phyloP scores from a whole-genome alignment of 768 basidiomycete species.

The Gloeophyllum trabeum region DNA sequence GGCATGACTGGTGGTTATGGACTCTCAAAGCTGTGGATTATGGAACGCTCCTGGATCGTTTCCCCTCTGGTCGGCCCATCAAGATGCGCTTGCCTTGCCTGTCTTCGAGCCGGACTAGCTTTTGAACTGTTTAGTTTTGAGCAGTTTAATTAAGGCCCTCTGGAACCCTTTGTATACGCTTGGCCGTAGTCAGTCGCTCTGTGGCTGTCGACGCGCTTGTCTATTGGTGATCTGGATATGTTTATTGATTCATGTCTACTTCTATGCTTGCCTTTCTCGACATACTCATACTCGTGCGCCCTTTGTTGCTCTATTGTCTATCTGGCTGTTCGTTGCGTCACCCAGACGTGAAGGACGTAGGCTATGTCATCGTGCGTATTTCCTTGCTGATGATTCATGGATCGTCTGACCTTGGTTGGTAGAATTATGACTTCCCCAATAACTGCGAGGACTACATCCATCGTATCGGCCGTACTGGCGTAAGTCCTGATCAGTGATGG shows the following conservation, averaged over 20 bases:
- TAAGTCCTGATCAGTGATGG: conserved; percentile 20
- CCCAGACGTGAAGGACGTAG: conserved; percentile 97
- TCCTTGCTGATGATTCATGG: conserved; percentile 5
- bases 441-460: conserved; percentile 98
- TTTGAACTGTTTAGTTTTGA: conserved; percentile 21
- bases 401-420: conserved; percentile 3
- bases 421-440: conserved; percentile 98
- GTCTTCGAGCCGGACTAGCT: conserved; percentile 21
- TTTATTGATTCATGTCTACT: conserved; percentile 31
- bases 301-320: conserved; percentile 17
- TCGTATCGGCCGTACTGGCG: conserved; percentile 96
- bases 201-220: conserved; percentile 40
- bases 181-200: not conserved
- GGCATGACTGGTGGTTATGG: conserved; percentile 41
- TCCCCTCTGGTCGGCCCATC: conserved; percentile 23
- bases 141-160: too few species aligned
- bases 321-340: conserved; percentile 22
- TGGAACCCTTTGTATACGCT: too few species aligned
- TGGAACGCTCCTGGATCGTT: conserved; percentile 22
- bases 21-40: conserved; percentile 26
- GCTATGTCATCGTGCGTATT: conserved; percentile 82
- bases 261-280: conserved; percentile 14
- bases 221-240: conserved; percentile 22
- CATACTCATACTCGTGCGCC: too few species aligned
- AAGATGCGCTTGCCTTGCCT: conserved; percentile 30